These are phyloP conservation scores for Ustilago nuda DNA, from an alignment of 1,284 basidiomycete genomes.

Conservation along the genomic window DNA sequence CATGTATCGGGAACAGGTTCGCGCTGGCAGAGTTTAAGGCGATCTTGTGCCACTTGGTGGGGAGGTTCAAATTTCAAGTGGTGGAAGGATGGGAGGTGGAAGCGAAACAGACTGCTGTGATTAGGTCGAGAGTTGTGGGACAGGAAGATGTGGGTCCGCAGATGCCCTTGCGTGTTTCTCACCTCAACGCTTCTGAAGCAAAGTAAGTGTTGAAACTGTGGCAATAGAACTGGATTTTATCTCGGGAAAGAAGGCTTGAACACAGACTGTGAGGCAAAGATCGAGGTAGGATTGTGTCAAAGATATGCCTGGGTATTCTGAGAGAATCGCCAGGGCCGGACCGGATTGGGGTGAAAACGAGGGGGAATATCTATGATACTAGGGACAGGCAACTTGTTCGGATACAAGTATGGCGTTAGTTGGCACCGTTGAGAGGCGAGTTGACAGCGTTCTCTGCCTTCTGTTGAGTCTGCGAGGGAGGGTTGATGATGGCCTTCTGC, in stretches of 20 bases:
- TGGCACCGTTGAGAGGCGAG: conserved; percentile 23
- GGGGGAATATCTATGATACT: too few relatives aligned
- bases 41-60: conserved; percentile 53
- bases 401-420: conserved; percentile 6
- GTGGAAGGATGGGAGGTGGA: conserved; percentile 56
- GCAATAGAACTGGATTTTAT: background rate
- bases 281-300: background rate
- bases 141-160: conserved; percentile 58
- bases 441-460: conserved; percentile 17
- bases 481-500: conserved; percentile 60
- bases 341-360: background rate
- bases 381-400: background rate
- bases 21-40: conserved; percentile 64
- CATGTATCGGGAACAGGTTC: conserved; percentile 63
- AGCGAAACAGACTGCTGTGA: conserved; percentile 50
- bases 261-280: background rate
- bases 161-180: conserved; percentile 50
- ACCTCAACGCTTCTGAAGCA: conserved; percentile 10
- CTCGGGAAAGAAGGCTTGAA: background rate
- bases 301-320: conserved; percentile 26
- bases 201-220: background rate
- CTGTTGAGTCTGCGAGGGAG: conserved; percentile 29
- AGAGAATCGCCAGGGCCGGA: conserved; percentile 31
- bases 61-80: conserved; percentile 47
- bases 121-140: conserved; percentile 40